Evolutionary conservation across 106 monocot genomes (phyloP).

Genomic region (Phalaenopsis equestris): DNA sequence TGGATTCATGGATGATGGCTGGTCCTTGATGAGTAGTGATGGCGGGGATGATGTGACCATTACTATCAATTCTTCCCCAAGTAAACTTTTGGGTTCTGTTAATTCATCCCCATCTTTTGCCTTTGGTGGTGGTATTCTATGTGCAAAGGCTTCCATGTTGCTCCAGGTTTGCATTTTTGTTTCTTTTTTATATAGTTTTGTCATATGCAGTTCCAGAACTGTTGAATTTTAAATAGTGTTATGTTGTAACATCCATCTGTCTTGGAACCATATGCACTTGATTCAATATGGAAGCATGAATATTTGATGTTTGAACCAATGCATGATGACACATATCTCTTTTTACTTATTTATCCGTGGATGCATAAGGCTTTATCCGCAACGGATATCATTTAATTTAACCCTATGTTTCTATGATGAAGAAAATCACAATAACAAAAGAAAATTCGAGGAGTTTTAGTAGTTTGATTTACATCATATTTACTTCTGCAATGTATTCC

Average conservation of each 20-base stretch:
- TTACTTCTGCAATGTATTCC: background rate
- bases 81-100: constrained; percentile 15
- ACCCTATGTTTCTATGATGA: background rate
- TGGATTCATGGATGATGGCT: constrained; percentile 88
- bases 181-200: background rate
- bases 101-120: constrained; percentile 21
- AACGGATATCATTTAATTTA: background rate
- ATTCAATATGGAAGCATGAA: background rate
- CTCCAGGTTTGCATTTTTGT: constrained; percentile 44
- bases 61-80: constrained; percentile 45
- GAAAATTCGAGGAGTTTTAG: background rate
- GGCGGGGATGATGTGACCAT: constrained; percentile 81
- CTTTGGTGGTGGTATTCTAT: constrained; percentile 56
- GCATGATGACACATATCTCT: too few relatives aligned
- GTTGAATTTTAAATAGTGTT: background rate
- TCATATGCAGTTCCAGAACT: background rate
- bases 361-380: too few relatives aligned
- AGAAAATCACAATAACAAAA: background rate
- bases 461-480: background rate
- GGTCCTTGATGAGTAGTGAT: constrained; percentile 69
- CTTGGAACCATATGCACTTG: background rate
- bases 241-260: background rate
- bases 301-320: too few relatives aligned
- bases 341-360: too few relatives aligned
- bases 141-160: constrained; percentile 96